Base-by-base conservation (phyloP, 345 rosid species). In the Populus tremula region DNA sequence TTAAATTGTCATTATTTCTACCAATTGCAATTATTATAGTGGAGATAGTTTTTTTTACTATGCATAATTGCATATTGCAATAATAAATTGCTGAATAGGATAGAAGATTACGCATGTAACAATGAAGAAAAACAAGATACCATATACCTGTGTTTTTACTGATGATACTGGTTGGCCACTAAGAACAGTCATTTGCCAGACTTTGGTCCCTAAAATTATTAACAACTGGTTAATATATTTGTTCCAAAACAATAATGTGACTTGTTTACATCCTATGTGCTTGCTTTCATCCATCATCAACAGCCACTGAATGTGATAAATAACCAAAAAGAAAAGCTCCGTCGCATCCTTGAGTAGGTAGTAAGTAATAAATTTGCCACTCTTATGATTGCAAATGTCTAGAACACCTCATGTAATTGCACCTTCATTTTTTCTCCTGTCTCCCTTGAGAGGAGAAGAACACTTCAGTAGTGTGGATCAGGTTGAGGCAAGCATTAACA, bases 81-180 rank as follows among this genome's bases (percentile, higher is more conserved):
- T 0, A 33, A 0, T 33, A 33, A 0, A 33, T 33, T 33, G 5
- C 36, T 0, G 5, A 33, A 33, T 33, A 33, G 5, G 36, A 33
- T 33, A 33, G 0, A 0, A 33, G 5, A 33, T 33, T 4, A 33
- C 27, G 35, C 21, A 33, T 12, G 18, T 18, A 8, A 66, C 6
- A n/a, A 61, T 77, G 77, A 69, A 67, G 25, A 31, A 47, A 49
- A 62, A 17, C 27, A 62, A 43, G 50, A 11, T 29, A 7, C 49
- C 41, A 69, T 33, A 66, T 82, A 91, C 98, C 98, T 93, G 72
- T 94, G 97, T 85, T 89, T 95, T 84, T 91, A 66, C 71, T 70
- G 86, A 79, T 49, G 95, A 72, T 71, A 91, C 84, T 53, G 86
- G 90, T 79, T 93, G 98, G 67, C 94, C 86, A 75, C 98, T 93